phyloP scores from a whole-genome alignment of 768 basidiomycete genomes.

The Tephrocybe sp. region DNA sequence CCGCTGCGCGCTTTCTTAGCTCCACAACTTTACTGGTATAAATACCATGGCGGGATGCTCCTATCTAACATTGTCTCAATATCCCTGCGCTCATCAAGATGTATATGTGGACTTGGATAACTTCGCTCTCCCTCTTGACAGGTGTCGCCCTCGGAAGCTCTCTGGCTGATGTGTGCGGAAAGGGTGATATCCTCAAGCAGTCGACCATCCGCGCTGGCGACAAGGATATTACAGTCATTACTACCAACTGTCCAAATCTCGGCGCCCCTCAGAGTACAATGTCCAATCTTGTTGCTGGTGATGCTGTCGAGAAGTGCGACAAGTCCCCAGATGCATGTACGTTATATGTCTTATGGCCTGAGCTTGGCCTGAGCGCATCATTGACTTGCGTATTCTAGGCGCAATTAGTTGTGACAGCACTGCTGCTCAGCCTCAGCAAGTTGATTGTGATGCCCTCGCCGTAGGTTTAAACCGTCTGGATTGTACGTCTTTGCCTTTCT shows the following conservation, averaged over 20 bases:
- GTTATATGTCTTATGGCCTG: not conserved
- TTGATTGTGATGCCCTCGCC: not conserved
- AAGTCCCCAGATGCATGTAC: not conserved
- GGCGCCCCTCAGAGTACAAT: not conserved
- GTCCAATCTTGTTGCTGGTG: not conserved
- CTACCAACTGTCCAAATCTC: not conserved
- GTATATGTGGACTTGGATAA: not conserved
- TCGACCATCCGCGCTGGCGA: not conserved
- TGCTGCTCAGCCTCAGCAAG: not conserved
- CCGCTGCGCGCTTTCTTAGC: not conserved
- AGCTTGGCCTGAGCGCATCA: not conserved
- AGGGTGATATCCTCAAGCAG: not conserved
- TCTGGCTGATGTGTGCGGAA: not conserved
- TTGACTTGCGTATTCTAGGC: not conserved
- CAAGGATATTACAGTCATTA: not conserved
- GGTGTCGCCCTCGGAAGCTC: not conserved
- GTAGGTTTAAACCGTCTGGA: constrained; percentile 2
- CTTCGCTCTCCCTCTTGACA: not conserved
- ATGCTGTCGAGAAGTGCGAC: not conserved
- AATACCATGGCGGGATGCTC: not conserved
- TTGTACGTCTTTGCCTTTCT: not conserved
- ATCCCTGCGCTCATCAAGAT: not conserved
- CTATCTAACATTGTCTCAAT: not conserved
- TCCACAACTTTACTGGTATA: no score
- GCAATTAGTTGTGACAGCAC: not conserved